Conservation (phyloP, 2,329 filamentous ascomycete species). For the Colletotrichum theobromicola region DNA sequence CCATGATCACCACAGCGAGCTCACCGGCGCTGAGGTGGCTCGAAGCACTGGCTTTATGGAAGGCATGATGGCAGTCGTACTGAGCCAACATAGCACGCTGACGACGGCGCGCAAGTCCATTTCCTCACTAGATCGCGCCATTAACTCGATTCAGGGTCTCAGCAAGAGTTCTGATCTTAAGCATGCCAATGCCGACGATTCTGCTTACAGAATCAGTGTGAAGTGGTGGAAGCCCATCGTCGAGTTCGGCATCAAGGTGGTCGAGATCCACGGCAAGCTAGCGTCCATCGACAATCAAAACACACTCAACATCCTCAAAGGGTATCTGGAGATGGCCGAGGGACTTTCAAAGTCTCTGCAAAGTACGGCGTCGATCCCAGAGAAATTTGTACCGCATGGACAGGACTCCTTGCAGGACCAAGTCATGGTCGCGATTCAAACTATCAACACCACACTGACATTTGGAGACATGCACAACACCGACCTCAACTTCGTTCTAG, state of each 20-base stretch:
- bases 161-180: neutral
- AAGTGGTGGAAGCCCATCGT: constrained; percentile 76
- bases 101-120: constrained; percentile 42
- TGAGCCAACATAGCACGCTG: constrained; percentile 64
- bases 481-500: constrained; percentile 69
- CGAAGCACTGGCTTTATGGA: constrained; percentile 88
- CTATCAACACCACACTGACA: neutral
- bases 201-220: constrained; percentile 32
- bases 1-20: constrained; percentile 80
- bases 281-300: constrained; percentile 54
- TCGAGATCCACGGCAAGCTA: constrained; percentile 71
- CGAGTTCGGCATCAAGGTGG: constrained; percentile 63
- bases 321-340: constrained; percentile 55
- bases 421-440: neutral
- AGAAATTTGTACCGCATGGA: constrained; percentile 56
- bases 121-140: constrained; percentile 24
- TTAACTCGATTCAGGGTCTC: constrained; percentile 22
- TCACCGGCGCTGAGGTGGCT: constrained; percentile 80
- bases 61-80: constrained; percentile 73
- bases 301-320: constrained; percentile 50
- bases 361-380: constrained; percentile 54
- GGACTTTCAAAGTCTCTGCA: constrained; percentile 46
- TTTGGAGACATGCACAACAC: constrained; percentile 30
- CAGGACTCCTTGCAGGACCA: constrained; percentile 32
- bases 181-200: constrained; percentile 18